Base-by-base conservation (phyloP, 1,284 basidiomycete genomes). In the Athelia sp. region DNA sequence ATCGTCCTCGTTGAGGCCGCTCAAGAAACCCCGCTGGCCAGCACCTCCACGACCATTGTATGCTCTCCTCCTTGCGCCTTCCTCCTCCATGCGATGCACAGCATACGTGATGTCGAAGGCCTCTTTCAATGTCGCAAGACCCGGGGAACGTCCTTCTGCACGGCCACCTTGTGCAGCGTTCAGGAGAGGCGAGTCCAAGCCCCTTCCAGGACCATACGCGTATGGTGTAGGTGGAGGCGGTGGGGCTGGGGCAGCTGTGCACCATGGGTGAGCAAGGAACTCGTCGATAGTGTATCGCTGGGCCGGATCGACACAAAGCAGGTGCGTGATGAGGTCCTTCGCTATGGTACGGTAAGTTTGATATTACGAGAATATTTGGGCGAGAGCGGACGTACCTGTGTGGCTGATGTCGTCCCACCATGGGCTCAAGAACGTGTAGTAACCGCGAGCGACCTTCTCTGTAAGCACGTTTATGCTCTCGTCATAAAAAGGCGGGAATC, bases 81-180 rank as follows among this genome's bases (percentile, higher is more conserved):
- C 97, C 68, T 99, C 97, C 65, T 98, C 96, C 93, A 98, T 98
- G 18, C 97, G 85, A 69, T 99, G 97, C 0, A 99, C 96, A 11
- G 97, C 97, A 66, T 99, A 99, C 0, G 97, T 98, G 58, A 99
- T 89, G 65, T 99, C 97, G 66, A 99, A 99, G 1, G 97, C 96
- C 66, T 99, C 97, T 65, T 98, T 98, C 68, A 99, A 83, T 0
- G 86, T 84, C 0, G 90, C 85, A 40, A 98, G 68, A 32, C 96
- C 95, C 1, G 97, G 97, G 47, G 94, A 97, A 49, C 93, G 87
- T 43, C 87, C 90, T 59, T 93, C 90, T 17, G 74, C 72, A 46
- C 82, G 77, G 63, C 84, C 84, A 50, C 87, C 89, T 45, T 87
- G 86, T 14, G 85, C 82, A 3, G 87, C 84, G 1, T 84, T 83